These are phyloP conservation scores for Gymnopus androsaceus DNA, from an alignment of 1,284 basidiomycete species.

Conservation along the genomic window DNA sequence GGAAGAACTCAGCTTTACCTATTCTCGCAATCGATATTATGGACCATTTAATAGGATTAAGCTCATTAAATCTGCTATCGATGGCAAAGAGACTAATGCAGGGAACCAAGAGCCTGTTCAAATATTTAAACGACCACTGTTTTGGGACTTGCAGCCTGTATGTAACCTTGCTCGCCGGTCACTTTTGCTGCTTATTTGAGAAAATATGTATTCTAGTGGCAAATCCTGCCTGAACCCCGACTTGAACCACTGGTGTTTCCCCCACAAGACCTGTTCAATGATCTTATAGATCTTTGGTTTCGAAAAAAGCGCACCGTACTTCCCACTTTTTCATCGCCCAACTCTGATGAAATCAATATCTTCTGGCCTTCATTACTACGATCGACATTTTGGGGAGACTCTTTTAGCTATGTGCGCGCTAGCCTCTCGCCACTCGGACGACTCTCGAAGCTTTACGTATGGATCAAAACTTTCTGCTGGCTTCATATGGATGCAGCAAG, in stretches of 20 bases:
- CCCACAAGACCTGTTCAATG: constrained; percentile 46
- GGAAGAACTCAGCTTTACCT: not conserved
- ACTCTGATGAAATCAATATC: constrained; percentile 55
- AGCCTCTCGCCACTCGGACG: constrained; percentile 59
- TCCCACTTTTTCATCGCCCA: constrained; percentile 64
- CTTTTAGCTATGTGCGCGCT: constrained; percentile 66
- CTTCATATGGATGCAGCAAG: constrained; percentile 58
- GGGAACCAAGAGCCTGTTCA: not conserved
- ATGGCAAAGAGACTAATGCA: not conserved
- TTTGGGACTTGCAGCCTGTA: constrained; percentile 2
- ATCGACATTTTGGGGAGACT: constrained; percentile 57
- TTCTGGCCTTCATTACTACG: constrained; percentile 49
- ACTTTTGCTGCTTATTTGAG: not conserved
- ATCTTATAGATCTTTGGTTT: constrained; percentile 64
- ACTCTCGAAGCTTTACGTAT: constrained; percentile 41
- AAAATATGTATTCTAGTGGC: constrained; percentile 19
- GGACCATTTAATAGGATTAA: not conserved
- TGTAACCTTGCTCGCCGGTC: not conserved
- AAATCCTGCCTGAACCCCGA: not conserved
- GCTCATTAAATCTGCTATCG: not conserved
- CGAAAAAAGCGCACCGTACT: constrained; percentile 43
- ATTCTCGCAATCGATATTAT: not conserved
- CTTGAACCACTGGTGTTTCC: constrained; percentile 38
- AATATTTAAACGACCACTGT: not conserved
- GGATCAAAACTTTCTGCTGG: constrained; percentile 34